Percentiles rank a stretch among this genome's conserved stretches.
Evolutionary conservation across 2,329 filamentous ascomycete species (phyloP).

Genomic region (Phymatotrichopsis omnivora): DNA sequence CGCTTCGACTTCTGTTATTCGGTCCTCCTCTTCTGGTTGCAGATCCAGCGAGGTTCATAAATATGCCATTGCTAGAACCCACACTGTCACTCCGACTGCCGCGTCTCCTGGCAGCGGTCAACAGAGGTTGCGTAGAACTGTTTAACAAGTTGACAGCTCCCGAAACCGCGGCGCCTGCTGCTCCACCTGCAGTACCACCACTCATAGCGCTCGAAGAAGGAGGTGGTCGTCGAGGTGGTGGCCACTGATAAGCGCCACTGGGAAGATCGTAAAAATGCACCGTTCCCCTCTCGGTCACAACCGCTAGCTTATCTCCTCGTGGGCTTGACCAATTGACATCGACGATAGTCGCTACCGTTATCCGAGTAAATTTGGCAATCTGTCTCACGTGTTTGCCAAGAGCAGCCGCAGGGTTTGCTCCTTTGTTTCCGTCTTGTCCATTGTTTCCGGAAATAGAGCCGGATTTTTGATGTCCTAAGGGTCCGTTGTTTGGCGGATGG

Average conservation of each 20-base stretch:
- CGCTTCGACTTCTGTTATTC: slow-evolving; percentile 39
- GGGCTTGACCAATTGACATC: slow-evolving; percentile 82
- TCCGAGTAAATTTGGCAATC: slow-evolving; percentile 75
- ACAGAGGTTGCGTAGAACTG: slow-evolving; percentile 49
- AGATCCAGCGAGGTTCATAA: slow-evolving; percentile 36
- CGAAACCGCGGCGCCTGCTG: slow-evolving; percentile 49
- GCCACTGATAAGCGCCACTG: slow-evolving; percentile 74
- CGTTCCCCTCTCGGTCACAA: slow-evolving; percentile 91
- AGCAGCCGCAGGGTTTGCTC: slow-evolving; percentile 14
- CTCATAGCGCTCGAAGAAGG: slow-evolving; percentile 39
- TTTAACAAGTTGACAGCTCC: slow-evolving; percentile 61
- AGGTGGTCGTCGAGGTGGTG: slow-evolving; percentile 49
- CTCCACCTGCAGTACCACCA: slow-evolving; percentile 21
- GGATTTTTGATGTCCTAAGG: slow-evolving; percentile 54
- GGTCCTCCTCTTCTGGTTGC: slow-evolving; percentile 33
- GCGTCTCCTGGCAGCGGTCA: slow-evolving; percentile 53
- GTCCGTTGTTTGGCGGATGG: slow-evolving; percentile 33
- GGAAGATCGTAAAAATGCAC: slow-evolving; percentile 87
- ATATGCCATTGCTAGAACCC: slow-evolving; percentile 37
- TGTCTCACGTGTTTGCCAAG: slow-evolving; percentile 59
- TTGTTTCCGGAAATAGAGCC: slow-evolving; percentile 38
- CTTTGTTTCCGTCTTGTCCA: slow-evolving; percentile 26
- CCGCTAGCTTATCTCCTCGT: slow-evolving; percentile 69
- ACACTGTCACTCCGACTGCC: slow-evolving; percentile 29
- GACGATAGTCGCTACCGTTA: slow-evolving; percentile 83